Evolutionary conservation across 2,329 filamentous ascomycete species (phyloP), one percentile per base, ranked within the genome.

Genomic region (Cercospora janseana): DNA sequence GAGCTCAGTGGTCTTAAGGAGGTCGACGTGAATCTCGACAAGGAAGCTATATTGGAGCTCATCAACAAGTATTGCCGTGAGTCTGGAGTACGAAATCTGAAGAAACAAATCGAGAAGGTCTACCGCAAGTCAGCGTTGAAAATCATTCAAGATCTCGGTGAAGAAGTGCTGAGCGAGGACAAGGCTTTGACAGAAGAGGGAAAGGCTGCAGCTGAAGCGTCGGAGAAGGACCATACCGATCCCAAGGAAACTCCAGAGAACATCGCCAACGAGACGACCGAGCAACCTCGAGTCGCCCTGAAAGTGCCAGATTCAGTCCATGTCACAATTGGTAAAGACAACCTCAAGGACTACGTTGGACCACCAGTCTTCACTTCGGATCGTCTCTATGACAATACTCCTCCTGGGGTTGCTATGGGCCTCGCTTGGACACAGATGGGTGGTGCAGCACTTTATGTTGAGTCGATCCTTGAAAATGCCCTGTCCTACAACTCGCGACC

Each of bases 101-200:
- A 98, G 80, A 97, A 98, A 76, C 92, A 97, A 70, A 98, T 98
- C 55, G 93, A 98, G 70, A 98, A 98, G 75, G 89, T 98, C 3
- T 98, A 96, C 72, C 85, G 93, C 51, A 98, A 98, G 72, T 90
- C 92, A 10, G 94, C 93, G 0, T 78, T 98, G 55, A 97, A 96
- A 73, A 98, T 98, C 60, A 92, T 98, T 9, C 87, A 92, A 67
- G 91, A 97, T 56, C 79, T 97, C 10, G 92, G 92, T 42, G 91
- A 96, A 65, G 85, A 89, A 4, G 87, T 79, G 1, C 72, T 95
- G 2, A 80, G 87, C 3, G 91, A 96, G 66, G 83, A 87, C 16
- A 82, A 88, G 56, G 90, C 88, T 4, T 72, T 95, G 49, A 95
- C 91, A 0, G 83, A 88, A 6, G 88, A 95, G 68, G 90, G 88